phyloP scores from a whole-genome alignment of 805 yeast species.

The Saturnispora hagleri region DNA sequence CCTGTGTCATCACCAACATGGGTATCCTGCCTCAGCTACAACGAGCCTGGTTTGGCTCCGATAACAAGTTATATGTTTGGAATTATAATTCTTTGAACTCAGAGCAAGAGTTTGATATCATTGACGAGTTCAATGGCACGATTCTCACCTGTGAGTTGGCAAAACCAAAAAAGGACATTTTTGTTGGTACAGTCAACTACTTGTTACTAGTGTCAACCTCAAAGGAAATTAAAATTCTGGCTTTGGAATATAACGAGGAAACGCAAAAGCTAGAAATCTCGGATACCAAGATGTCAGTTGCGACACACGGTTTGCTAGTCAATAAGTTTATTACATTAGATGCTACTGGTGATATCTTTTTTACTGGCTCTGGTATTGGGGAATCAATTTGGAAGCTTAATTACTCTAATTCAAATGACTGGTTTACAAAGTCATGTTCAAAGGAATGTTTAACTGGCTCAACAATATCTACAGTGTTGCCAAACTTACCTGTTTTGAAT shows the following conservation, averaged over 20 bases:
- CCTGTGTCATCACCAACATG: slow-evolving; percentile 50
- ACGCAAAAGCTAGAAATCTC: slow-evolving; percentile 53
- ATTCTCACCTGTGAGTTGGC: slow-evolving; percentile 69
- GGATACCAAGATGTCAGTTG: slow-evolving; percentile 75
- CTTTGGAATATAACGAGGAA: slow-evolving; percentile 41
- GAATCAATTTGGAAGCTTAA: slow-evolving; percentile 78
- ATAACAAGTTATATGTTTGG: slow-evolving; percentile 79
- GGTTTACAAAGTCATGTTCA: slow-evolving; percentile 77
- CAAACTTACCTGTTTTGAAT: slow-evolving; percentile 28
- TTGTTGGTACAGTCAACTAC: slow-evolving; percentile 67
- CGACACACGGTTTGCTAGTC: slow-evolving; percentile 70
- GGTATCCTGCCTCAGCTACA: slow-evolving; percentile 76
- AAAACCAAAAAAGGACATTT: slow-evolving; percentile 74
- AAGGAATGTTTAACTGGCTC: slow-evolving; percentile 76
- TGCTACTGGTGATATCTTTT: slow-evolving; percentile 69
- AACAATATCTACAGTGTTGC: slow-evolving; percentile 44
- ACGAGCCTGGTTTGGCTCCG: slow-evolving; percentile 80
- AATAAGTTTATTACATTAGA: slow-evolving; percentile 51
- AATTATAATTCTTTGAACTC: slow-evolving; percentile 40
- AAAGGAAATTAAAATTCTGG: slow-evolving; percentile 65
- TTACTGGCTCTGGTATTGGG: slow-evolving; percentile 74
- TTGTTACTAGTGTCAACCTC: slow-evolving; percentile 74
- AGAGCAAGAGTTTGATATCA: slow-evolving; percentile 59
- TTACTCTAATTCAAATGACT: slow-evolving; percentile 74
- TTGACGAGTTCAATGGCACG: slow-evolving; percentile 74